Percentiles rank a stretch among this genome's conserved stretches.
phyloP scores from a whole-genome alignment of 2,329 filamentous ascomycete species.

The Cucurbitaria berberidis region DNA sequence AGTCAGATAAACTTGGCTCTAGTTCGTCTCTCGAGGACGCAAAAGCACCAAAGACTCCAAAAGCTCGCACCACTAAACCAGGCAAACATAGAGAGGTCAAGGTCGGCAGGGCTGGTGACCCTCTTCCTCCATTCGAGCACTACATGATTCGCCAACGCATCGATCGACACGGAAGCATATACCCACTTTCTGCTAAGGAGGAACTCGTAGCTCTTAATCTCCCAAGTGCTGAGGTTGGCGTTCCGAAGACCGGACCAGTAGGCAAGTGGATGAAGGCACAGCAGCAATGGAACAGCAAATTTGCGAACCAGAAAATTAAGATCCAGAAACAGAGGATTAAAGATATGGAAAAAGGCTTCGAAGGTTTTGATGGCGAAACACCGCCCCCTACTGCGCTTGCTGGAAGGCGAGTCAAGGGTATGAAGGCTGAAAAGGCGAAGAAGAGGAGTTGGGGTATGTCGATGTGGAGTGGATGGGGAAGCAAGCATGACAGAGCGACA shows the following conservation, averaged over 20 bases:
- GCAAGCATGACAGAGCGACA: constrained; percentile 82
- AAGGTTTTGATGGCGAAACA: constrained; percentile 71
- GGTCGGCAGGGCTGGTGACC: constrained; percentile 87
- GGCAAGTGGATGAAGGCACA: constrained; percentile 83
- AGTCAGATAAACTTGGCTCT: constrained; percentile 17
- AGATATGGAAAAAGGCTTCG: constrained; percentile 74
- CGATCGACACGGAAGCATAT: constrained; percentile 76
- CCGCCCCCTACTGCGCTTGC: constrained; percentile 87
- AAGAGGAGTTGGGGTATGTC: constrained; percentile 77
- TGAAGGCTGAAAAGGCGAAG: constrained; percentile 58
- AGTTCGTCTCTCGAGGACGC: constrained; percentile 33
- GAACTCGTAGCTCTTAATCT: constrained; percentile 73
- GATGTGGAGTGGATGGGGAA: constrained; percentile 87
- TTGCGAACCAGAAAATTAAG: constrained; percentile 69
- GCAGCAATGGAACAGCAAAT: constrained; percentile 74
- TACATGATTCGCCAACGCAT: constrained; percentile 94
- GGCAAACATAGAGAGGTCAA: constrained; percentile 20
- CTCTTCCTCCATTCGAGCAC: constrained; percentile 76
- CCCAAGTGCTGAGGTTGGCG: constrained; percentile 70
- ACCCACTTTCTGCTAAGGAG: constrained; percentile 67
- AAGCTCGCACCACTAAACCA: constrained; percentile 24
- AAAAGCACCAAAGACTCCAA: constrained; percentile 20
- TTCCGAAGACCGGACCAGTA: constrained; percentile 80
- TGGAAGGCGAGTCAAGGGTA: constrained; percentile 65
- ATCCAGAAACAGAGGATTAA: constrained; percentile 76